phyloP scores from a whole-genome alignment of 192 early-diverging fungal genomes.

The Rhizophagus clarus region DNA sequence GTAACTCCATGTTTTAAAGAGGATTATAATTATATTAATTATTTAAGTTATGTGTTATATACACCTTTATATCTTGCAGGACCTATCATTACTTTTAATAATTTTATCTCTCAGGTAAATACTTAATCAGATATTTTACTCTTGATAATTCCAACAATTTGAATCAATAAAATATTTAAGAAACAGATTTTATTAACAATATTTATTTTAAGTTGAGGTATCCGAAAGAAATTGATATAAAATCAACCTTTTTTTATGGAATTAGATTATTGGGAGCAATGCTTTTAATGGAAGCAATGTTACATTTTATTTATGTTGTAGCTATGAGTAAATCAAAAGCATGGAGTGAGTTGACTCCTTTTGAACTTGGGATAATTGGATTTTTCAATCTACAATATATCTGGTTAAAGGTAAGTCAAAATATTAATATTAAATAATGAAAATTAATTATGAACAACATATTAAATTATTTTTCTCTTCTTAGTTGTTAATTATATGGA shows the following conservation, averaged over 20 bases:
- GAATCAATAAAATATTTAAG: no score
- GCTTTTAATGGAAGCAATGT: constrained; percentile 85
- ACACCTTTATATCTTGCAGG: constrained; percentile 92
- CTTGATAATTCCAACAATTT: no score
- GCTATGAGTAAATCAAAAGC: constrained; percentile 87
- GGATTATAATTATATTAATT: constrained; percentile 83
- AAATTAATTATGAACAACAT: neutral
- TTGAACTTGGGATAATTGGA: constrained; percentile 85
- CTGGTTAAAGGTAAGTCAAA: constrained; percentile 78
- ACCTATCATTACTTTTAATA: constrained; percentile 94
- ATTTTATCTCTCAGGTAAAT: constrained; percentile 79
- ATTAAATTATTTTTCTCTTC: neutral
- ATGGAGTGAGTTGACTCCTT: constrained; percentile 78
- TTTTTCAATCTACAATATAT: constrained; percentile 89
- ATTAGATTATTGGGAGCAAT: constrained; percentile 63
- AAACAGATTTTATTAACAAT: neutral
- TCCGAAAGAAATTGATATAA: constrained; percentile 46
- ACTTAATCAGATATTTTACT: neutral
- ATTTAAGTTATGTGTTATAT: constrained; percentile 82
- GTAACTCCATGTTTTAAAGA: constrained; percentile 49
- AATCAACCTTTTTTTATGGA: constrained; percentile 57
- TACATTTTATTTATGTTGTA: constrained; percentile 87
- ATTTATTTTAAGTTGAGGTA: constrained; percentile 48
- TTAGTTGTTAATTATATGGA: constrained; percentile 91
- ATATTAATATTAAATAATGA: no score